Evolutionary conservation across 371 early-diverging fungal species (phyloP), one percentile per base, ranked within the genome.

Genomic region (Umbelopsis sp.): DNA sequence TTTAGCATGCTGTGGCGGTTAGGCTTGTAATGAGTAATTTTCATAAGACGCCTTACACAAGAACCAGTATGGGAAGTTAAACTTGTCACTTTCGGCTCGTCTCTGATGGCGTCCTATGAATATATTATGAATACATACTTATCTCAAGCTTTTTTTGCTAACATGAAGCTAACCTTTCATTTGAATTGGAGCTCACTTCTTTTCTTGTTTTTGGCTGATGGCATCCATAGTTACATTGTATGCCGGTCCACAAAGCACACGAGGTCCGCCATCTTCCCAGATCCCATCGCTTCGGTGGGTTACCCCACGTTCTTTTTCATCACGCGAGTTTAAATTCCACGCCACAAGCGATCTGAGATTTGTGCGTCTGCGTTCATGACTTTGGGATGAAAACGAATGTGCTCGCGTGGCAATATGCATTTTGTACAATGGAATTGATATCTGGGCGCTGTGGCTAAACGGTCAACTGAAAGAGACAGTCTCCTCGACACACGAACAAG

Each of bases 341-440:
- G 18, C 48, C 48, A 16, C 8, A 8, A 48, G 20, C 7, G 48
- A 18, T 48, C 48, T n/a, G 48, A 48, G 16, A 48, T 48, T 48
- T 48, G 45, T 45, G 6, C 18, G 10, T 6, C 18, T 10, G 45
- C 7, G 20, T 48, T 48, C 48, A 48, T 48, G 48, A 48, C 48
- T 48, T 48, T 20, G 20, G 4, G 48, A 48, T 48, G 48, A 48
- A 48, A 48, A 48, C 48, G 48, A 48, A 48, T 12, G 48, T 16
- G 16, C 48, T 48, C 48, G 48, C 48, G 48, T 48, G 48, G 48
- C 48, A 48, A 16, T 48, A 8, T 48, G 48, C 48, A 48, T 48
- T n/a, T 48, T 48, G 48, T 48, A 20, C 48, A 20, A 48, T 48
- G 16, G 16, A 7, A 48, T 12, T 48, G n/a, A 48, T 48, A 16